These are phyloP conservation scores for Tetrahymena thermophila DNA, from an alignment of 73 alveolate genomes.

Conservation along the genomic window DNA sequence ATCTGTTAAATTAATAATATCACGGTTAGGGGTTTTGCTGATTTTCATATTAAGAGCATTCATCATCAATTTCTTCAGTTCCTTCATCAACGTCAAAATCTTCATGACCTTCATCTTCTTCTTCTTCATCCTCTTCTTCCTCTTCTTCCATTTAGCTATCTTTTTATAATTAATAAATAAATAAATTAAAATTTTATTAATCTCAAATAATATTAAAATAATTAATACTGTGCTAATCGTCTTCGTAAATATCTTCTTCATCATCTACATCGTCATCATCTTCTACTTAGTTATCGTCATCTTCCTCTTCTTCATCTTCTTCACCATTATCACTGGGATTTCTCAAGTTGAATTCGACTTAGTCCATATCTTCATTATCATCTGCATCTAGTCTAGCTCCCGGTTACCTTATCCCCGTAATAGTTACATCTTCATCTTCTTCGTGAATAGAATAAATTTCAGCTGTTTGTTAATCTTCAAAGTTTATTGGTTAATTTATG, in stretches of 20 bases:
- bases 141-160: not conserved
- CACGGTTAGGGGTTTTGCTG: not conserved
- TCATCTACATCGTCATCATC: not conserved
- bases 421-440: not conserved
- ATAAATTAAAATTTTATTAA: not conserved
- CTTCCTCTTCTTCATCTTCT: not conserved
- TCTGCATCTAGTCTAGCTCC: not conserved
- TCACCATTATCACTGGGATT: not conserved
- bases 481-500: not conserved
- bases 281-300: not conserved
- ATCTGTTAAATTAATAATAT: not conserved
- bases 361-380: not conserved
- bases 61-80: not conserved
- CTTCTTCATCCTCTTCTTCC: not conserved
- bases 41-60: not conserved
- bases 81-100: not conserved
- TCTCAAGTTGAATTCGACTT: not conserved
- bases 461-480: not conserved
- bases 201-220: not conserved
- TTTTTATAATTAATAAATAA: not conserved
- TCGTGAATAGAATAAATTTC: not conserved
- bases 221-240: not conserved
- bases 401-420: not conserved
- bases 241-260: not conserved
- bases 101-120: not conserved